Base-by-base conservation (phyloP, 257 asterid species). In the Nicotiana sylvestris region DNA sequence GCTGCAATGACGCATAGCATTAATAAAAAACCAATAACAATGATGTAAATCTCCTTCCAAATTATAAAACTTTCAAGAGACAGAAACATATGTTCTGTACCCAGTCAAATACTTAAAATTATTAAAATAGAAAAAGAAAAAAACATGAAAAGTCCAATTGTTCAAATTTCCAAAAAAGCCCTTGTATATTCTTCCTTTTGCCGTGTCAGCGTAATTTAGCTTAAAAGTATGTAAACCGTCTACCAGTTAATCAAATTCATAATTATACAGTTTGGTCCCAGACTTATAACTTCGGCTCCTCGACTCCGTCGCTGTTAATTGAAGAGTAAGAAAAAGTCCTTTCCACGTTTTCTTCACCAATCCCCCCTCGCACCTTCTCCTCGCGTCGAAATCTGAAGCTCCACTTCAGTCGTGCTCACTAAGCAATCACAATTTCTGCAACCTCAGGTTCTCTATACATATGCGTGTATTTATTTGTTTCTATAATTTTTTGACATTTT, bases 391-490 rank as follows among this genome's bases (percentile, higher is more conserved):
- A 68, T 70, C 67, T 8, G 9, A 29, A 46, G 32, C 74, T 37
- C 74, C 30, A 33, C 57, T 72, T 37, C 64, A 72, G 82, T 21
- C 83, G 49, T 80, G 77, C 76, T 21, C 35, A 15, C 66, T 15
- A 82, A 82, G 76, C 62, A 29, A 82, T 58, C 29, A 16, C 53
- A 58, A 30, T 81, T 51, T 66, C 56, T 81, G 10, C 83, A 51
- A 11, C 67, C 65, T 82, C 56, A 76, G 85, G 85, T 82, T 21
- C 85, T 74, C 64, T 70, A 21, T 39, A 58, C 25, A 18, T 35
- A 57, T 30, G 18, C 46, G 16, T 58, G 18, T 30, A 10, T 18
- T 35, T 72, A 1, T 16, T 79, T 39, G 32, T 43, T 49, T 9
- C 5, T 49, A 5, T 51, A 81, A 17, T 66, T 49, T 21, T 66